Evolutionary conservation across 148 eudicot species (phyloP), one percentile per base, ranked within the genome.

Genomic region (Pharnaceum exiguum): DNA sequence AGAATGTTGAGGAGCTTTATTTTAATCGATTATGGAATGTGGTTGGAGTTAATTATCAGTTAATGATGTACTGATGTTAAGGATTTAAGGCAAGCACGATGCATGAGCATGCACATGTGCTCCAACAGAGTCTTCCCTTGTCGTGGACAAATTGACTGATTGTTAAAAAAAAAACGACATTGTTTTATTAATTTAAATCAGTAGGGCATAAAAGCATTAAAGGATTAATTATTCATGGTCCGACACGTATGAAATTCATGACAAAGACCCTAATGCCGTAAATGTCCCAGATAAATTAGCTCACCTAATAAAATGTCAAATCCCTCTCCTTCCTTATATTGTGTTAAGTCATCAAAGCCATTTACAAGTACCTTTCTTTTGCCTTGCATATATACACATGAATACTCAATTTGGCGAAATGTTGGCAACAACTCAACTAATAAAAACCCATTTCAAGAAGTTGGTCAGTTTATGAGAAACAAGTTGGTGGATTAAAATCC

Each of bases 301-400:
- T 70, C 68, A 70, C 68, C 74, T 70, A 70, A 70, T 55, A n/a
- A 40, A 46, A 69, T 35, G 11, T 46, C 28, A n/a, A n/a, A n/a
- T 28, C 2, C 7, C 10, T 46, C 22, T 43, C 23, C 22, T 30
- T 30, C 44, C 42, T 51, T 33, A 44, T 43, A 13, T 23, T 52
- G 53, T 52, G 59, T 36, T 43, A 19, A 63, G 68, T 63, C 59
- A 63, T 67, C 54, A 52, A 60, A 51, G 43, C n/a, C 36, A 32
- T 44, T 57, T 31, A 31, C 27, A 15, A 39, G 7, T 30, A n/a
- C n/a, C n/a, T 51, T 9, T 35, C 17, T 9, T 68, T 53, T 23
- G 16, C 19, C n/a, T 21, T 29, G 23, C 4, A n/a, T 44, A 10
- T 5, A 28, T 28, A 47, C n/a, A n/a, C n/a, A 28, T 19, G 23